phyloP scores from a whole-genome alignment of 148 eudicot species.

The Silene conica region DNA sequence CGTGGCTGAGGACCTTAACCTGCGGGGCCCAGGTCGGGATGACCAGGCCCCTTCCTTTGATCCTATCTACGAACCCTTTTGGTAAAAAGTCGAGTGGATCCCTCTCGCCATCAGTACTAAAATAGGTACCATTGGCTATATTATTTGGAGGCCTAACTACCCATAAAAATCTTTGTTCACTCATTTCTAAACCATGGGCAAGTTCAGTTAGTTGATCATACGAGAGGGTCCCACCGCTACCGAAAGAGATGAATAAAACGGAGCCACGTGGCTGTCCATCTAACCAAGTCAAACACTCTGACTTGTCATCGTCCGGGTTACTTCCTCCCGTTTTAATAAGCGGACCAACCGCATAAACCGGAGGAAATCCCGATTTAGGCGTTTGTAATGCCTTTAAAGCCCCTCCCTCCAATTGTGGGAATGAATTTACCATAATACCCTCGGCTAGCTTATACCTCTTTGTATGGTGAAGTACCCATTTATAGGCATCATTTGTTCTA shows the following conservation, averaged over 20 bases:
- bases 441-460: slow-evolving; percentile 40
- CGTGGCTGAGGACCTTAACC: slow-evolving; percentile 34
- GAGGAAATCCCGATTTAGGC: slow-evolving; percentile 29
- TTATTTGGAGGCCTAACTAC: slow-evolving; percentile 45
- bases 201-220: slow-evolving; percentile 40
- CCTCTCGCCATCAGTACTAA: slow-evolving; percentile 21
- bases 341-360: slow-evolving; percentile 55
- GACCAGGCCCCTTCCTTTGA: slow-evolving; percentile 41
- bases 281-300: slow-evolving; percentile 42
- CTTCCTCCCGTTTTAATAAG: slow-evolving; percentile 30
- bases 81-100: slow-evolving; percentile 48
- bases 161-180: slow-evolving; percentile 56
- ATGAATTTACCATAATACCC: slow-evolving; percentile 46
- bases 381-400: slow-evolving; percentile 26
- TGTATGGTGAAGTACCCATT: slow-evolving; percentile 43
- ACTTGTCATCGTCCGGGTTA: slow-evolving; percentile 15
- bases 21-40: slow-evolving; percentile 58
- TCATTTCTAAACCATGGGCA: slow-evolving; percentile 53
- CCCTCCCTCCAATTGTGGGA: slow-evolving; percentile 34
- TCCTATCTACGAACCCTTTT: slow-evolving; percentile 49
- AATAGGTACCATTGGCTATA: slow-evolving; percentile 33
- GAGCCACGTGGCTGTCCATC: slow-evolving; percentile 56
- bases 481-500: slow-evolving; percentile 38
- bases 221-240: slow-evolving; percentile 64
- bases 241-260: slow-evolving; percentile 49